Conservation (phyloP, 1,284 basidiomycete species). For the Moesziomyces sp. region DNA sequence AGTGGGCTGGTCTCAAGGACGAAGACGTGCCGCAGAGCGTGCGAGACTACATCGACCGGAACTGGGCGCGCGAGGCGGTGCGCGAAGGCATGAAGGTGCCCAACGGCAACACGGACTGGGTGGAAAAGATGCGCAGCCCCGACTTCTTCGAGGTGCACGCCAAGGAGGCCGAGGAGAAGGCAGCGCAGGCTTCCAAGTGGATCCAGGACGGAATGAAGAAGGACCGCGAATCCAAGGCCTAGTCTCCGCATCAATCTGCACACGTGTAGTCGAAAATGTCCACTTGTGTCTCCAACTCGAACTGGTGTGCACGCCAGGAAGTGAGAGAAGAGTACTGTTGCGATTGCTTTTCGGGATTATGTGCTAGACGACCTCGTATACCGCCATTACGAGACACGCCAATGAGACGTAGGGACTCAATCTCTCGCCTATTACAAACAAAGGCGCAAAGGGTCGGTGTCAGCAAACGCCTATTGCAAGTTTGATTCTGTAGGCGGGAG, state of each 20-base stretch:
- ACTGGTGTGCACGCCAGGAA: too few relatives aligned
- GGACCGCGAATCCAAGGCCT: slow-evolving; percentile 38
- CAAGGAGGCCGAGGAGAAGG: slow-evolving; percentile 29
- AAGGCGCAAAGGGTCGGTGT: too few relatives aligned
- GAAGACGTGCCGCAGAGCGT: slow-evolving; percentile 36
- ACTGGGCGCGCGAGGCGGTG: slow-evolving; percentile 26
- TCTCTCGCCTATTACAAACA: slow-evolving; percentile 55
- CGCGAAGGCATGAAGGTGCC: slow-evolving; percentile 40
- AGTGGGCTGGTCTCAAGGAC: slow-evolving; percentile 36
- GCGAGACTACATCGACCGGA: slow-evolving; percentile 32
- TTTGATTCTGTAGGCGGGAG: too few relatives aligned
- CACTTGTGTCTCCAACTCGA: too few relatives aligned
- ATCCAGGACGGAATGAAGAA: slow-evolving; percentile 52
- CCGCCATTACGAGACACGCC: slow-evolving; percentile 65
- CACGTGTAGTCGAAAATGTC: not conserved
- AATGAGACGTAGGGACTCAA: slow-evolving; percentile 65
- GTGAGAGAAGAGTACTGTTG: not conserved
- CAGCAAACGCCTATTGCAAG: too few relatives aligned
- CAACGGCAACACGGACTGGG: slow-evolving; percentile 25
- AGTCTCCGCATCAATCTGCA: not conserved
- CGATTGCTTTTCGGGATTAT: too few relatives aligned
- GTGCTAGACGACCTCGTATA: slow-evolving; percentile 52
- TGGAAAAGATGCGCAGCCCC: slow-evolving; percentile 35
- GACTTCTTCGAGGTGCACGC: slow-evolving; percentile 21
- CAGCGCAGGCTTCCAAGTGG: slow-evolving; percentile 29